Evolutionary conservation across 495 filamentous ascomycete genomes (phyloP).

Genomic region (Aspergillus coremiiformis): DNA sequence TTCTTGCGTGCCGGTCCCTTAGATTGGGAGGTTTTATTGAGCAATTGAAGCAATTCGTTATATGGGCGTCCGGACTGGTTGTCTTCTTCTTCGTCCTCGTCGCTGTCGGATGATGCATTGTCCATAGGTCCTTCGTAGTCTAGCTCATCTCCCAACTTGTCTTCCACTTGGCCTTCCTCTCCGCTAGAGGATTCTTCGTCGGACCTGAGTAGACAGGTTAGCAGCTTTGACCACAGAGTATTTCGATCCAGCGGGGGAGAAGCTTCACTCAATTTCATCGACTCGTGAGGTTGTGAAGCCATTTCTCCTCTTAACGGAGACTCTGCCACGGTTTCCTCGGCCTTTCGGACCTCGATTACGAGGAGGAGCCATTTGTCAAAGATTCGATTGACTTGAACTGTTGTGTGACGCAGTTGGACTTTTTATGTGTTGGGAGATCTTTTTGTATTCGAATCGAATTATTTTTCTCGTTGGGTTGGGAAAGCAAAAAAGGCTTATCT

Average conservation of each 20-base stretch:
- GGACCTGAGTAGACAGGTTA: constrained; percentile 23
- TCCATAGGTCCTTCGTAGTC: constrained; percentile 25
- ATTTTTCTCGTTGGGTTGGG: background rate
- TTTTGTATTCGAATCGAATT: background rate
- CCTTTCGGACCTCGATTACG: constrained; percentile 23
- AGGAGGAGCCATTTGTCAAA: constrained; percentile 13
- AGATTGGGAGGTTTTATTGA: constrained; percentile 42
- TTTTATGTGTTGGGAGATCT: background rate
- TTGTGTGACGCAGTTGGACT: background rate
- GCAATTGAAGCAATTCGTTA: constrained; percentile 57
- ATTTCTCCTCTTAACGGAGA: constrained; percentile 15
- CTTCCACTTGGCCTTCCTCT: constrained; percentile 14
- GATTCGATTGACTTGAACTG: background rate
- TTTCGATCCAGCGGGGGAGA: background rate
- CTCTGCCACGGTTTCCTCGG: constrained; percentile 24
- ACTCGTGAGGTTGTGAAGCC: constrained; percentile 35
- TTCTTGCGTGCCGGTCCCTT: constrained; percentile 55
- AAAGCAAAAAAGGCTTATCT: constrained; percentile 39
- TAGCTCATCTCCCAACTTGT: constrained; percentile 17
- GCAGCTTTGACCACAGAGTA: background rate
- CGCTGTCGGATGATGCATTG: constrained; percentile 36
- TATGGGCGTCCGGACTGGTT: constrained; percentile 48
- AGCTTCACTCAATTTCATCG: constrained; percentile 35
- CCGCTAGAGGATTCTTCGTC: constrained; percentile 28
- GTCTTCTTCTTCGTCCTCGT: constrained; percentile 44